Conservation (phyloP, 345 rosid species). For the Moricandia arvensis region DNA sequence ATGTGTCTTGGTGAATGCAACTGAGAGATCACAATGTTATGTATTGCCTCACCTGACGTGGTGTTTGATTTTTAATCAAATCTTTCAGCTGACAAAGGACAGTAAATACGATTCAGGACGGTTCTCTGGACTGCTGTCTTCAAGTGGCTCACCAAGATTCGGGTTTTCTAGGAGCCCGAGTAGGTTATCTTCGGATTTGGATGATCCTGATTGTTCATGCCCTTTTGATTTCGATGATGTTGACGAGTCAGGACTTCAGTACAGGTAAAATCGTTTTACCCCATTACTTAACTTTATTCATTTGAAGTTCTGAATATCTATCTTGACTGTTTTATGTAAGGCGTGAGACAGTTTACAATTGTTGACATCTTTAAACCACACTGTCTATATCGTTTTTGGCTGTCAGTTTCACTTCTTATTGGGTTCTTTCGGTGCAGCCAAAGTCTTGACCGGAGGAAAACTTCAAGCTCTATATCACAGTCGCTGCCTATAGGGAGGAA, state of each 20-base stretch:
- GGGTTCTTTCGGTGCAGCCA: slow-evolving; percentile 40
- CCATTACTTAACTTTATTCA: neutral
- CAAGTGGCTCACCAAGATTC: slow-evolving; percentile 75
- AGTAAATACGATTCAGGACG: slow-evolving; percentile 79
- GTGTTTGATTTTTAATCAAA: neutral
- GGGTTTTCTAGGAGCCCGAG: slow-evolving; percentile 87
- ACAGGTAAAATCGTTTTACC: slow-evolving; percentile 49
- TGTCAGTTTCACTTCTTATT: neutral
- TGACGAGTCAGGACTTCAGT: slow-evolving; percentile 54
- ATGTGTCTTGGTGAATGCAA: neutral
- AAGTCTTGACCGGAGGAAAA: slow-evolving; percentile 46
- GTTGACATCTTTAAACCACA: slow-evolving; percentile 11
- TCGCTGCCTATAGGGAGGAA: slow-evolving; percentile 48
- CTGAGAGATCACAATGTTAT: neutral
- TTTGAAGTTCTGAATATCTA: neutral
- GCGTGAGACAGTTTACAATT: neutral
- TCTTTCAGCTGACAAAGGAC: slow-evolving; percentile 55
- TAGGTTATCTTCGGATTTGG: slow-evolving; percentile 75
- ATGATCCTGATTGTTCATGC: slow-evolving; percentile 80
- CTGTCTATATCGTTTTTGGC: neutral
- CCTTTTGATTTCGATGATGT: slow-evolving; percentile 90
- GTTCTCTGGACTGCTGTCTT: slow-evolving; percentile 79
- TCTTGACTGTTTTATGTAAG: neutral
- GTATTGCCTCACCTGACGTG: slow-evolving; percentile 14
- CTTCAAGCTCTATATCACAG: slow-evolving; percentile 47